phyloP scores from a whole-genome alignment of 148 eudicot species.

The Camellia lanceoleosa region DNA sequence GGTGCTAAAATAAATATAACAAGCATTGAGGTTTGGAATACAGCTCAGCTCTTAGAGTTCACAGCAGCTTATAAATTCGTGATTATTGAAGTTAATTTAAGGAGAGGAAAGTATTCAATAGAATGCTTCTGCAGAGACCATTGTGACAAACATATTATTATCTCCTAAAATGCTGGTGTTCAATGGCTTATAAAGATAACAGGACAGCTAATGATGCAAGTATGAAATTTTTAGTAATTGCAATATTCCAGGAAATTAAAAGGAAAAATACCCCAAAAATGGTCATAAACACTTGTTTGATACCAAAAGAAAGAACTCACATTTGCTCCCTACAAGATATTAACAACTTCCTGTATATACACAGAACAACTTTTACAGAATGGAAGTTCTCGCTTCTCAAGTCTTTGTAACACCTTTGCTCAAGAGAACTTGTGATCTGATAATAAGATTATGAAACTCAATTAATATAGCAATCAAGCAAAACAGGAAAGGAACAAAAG shows the following conservation, averaged over 20 bases:
- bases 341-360: slow-evolving; percentile 69
- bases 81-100: neutral
- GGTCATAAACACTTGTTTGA: neutral
- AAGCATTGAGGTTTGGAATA: neutral
- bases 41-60: neutral
- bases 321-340: slow-evolving; percentile 75
- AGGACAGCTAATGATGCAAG: neutral
- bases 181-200: neutral
- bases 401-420: slow-evolving; percentile 79
- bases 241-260: neutral
- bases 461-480: neutral
- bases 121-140: neutral
- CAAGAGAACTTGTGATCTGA: slow-evolving; percentile 73
- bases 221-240: neutral
- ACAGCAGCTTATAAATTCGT: neutral
- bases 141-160: neutral
- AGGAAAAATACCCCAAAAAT: neutral
- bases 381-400: slow-evolving; percentile 52
- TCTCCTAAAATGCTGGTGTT: neutral
- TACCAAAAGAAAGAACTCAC: slow-evolving; percentile 45
- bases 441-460: slow-evolving; percentile 2
- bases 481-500: neutral
- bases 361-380: slow-evolving; percentile 62
- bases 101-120: neutral
- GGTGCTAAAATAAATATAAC: neutral